phyloP scores from a whole-genome alignment of 345 rosid species.

The Brassica juncea region DNA sequence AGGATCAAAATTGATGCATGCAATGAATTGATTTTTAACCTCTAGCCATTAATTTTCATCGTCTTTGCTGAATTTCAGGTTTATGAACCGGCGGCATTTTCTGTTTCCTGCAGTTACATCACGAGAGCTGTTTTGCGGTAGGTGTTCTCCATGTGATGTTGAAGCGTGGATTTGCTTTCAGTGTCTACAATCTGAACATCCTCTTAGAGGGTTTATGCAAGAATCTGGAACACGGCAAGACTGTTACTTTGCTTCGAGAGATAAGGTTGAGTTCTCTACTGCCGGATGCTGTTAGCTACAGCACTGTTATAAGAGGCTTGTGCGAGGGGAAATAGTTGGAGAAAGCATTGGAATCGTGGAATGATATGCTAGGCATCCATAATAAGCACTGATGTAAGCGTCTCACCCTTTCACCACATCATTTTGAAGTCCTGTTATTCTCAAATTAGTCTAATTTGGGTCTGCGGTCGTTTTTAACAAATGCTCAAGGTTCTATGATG shows the following conservation, averaged over 20 bases:
- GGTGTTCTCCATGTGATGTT: conserved; percentile 58
- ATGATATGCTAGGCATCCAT: conserved; percentile 60
- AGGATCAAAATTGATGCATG: conserved; percentile 41
- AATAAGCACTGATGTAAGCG: conserved; percentile 66
- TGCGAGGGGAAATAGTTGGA: conserved; percentile 49
- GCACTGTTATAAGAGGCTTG: conserved; percentile 51
- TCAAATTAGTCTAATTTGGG: neutral
- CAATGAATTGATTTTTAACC: conserved; percentile 34
- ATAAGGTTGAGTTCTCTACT: conserved; percentile 43
- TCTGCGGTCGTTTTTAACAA: conserved; percentile 48
- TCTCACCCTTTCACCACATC: neutral
- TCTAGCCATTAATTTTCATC: neutral
- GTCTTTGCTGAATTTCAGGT: neutral
- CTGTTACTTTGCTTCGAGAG: conserved; percentile 43
- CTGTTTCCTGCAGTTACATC: conserved; percentile 51
- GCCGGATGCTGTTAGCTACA: conserved; percentile 54
- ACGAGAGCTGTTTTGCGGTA: conserved; percentile 34
- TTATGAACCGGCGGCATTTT: conserved; percentile 23
- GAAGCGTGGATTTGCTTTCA: conserved; percentile 57
- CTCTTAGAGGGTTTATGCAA: conserved; percentile 60
- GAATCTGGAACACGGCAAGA: conserved; percentile 39
- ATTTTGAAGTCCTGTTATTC: neutral
- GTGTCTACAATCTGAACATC: conserved; percentile 47
- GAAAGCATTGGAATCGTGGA: conserved; percentile 43
- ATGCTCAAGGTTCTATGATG: conserved; percentile 58